A percentile compares a stretch with the other conserved stretches of the same genome.
Evolutionary conservation across 768 basidiomycete species (phyloP).

Genomic region (Rickenella mellea): DNA sequence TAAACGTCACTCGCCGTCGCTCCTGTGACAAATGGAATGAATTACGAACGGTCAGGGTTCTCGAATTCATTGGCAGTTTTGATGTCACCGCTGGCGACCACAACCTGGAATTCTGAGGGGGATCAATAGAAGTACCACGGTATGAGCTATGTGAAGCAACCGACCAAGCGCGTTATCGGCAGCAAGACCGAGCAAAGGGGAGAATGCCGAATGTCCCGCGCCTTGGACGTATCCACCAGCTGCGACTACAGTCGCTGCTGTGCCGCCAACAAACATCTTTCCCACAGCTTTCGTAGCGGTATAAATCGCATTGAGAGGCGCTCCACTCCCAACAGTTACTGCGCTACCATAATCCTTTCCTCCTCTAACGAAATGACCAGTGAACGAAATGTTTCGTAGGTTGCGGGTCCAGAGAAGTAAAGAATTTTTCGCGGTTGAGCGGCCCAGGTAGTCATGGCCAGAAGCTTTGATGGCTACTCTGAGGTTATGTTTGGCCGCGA

Average conservation of each 20-base stretch:
- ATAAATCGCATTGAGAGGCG: slow-evolving; percentile 14
- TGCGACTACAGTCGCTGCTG: slow-evolving; percentile 17
- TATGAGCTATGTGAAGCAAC: background rate
- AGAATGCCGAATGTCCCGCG: slow-evolving; percentile 19
- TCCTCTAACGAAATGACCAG: slow-evolving; percentile 11
- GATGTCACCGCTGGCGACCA: slow-evolving; percentile 20
- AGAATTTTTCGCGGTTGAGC: slow-evolving; percentile 30
- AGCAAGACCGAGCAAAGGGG: slow-evolving; percentile 17
- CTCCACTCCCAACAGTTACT: slow-evolving; percentile 21
- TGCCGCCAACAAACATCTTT: slow-evolving; percentile 17
- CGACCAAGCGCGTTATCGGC: slow-evolving; percentile 18
- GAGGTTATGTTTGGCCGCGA: slow-evolving; percentile 19
- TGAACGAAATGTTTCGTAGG: slow-evolving; percentile 24
- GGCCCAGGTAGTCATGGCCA: slow-evolving; percentile 34
- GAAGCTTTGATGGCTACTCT: slow-evolving; percentile 22
- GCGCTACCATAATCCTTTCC: slow-evolving; percentile 15
- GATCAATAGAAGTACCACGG: background rate
- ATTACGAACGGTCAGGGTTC: slow-evolving; percentile 15
- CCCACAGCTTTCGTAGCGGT: slow-evolving; percentile 11
- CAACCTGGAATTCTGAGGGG: slow-evolving; percentile 17
- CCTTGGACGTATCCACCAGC: slow-evolving; percentile 26
- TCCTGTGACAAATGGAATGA: slow-evolving; percentile 6
- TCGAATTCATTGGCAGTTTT: slow-evolving; percentile 16
- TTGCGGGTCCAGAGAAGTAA: slow-evolving; percentile 33
- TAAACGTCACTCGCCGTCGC: slow-evolving; percentile 4